A percentile compares a stretch with the other conserved stretches of the same genome.
Evolutionary conservation across 768 basidiomycete species (phyloP).

Genomic region (Collybiopsis confluens): DNA sequence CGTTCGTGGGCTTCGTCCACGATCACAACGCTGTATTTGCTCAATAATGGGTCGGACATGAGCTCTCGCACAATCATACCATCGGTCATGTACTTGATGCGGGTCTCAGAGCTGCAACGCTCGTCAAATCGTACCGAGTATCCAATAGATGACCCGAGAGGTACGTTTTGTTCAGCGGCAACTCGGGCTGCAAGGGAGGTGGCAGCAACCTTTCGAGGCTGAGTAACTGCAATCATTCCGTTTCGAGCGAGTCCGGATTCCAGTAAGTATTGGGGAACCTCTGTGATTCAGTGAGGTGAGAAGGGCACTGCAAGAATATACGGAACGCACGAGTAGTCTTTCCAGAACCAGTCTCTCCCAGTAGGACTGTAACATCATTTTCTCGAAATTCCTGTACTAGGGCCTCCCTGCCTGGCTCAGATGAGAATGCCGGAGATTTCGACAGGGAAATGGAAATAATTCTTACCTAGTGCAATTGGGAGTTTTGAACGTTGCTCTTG

Average conservation of each 20-base stretch:
- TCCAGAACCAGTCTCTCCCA: conserved; percentile 97
- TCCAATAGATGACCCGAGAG: conserved; percentile 77
- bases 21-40: conserved; percentile 81
- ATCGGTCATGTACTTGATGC: conserved; percentile 95
- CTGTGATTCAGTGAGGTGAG: conserved; percentile 34
- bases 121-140: conserved; percentile 98
- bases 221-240: conserved; percentile 87
- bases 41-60: conserved; percentile 70
- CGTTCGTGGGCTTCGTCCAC: conserved; percentile 98
- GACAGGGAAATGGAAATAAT: not conserved
- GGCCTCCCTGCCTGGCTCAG: conserved; percentile 60
- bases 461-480: conserved; percentile 74
- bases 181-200: conserved; percentile 92
- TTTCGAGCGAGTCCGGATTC: conserved; percentile 70
- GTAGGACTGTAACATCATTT: conserved; percentile 82
- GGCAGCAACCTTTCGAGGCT: conserved; percentile 93
- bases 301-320: not conserved
- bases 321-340: conserved; percentile 89
- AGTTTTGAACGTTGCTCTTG: conserved; percentile 67
- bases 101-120: conserved; percentile 60
- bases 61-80: conserved; percentile 97
- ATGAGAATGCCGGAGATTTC: conserved; percentile 1
- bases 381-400: conserved; percentile 67
- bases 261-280: conserved; percentile 93
- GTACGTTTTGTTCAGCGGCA: conserved; percentile 71